These are phyloP conservation scores for Diaporthe ilicicola DNA, from an alignment of 2,329 filamentous ascomycete species.

Conservation along the genomic window DNA sequence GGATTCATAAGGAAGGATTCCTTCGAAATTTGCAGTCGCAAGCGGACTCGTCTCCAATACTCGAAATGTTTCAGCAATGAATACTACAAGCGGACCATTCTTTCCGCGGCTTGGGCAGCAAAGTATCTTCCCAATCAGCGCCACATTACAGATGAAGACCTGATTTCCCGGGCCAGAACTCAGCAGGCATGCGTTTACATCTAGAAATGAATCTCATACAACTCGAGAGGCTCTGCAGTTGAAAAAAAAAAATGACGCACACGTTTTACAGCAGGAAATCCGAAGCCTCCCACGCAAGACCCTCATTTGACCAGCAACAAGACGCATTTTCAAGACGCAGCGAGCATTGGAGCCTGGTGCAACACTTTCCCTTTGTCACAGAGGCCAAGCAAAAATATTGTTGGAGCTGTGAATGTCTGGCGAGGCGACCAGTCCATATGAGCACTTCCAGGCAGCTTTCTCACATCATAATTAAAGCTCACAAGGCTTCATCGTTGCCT, in stretches of 20 bases:
- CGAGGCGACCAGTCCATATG: not conserved
- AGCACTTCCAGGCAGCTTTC: slow-evolving; percentile 1
- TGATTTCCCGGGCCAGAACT: too few species aligned
- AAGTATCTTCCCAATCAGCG: too few species aligned
- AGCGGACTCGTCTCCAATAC: too few species aligned
- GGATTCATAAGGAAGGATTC: too few species aligned
- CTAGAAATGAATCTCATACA: too few species aligned
- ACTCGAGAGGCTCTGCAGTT: too few species aligned
- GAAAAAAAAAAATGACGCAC: too few species aligned
- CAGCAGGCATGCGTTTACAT: not conserved
- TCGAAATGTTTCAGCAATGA: too few species aligned
- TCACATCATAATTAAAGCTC: not conserved
- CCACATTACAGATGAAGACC: too few species aligned
- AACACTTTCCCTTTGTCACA: not conserved
- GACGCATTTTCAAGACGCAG: not conserved
- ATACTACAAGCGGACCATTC: too few species aligned
- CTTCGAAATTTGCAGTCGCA: too few species aligned
- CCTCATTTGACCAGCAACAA: too few species aligned
- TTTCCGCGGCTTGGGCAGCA: not conserved
- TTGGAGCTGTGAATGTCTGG: not conserved
- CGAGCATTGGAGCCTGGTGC: not conserved
- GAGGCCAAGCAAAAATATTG: not conserved
- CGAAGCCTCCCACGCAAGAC: not conserved
- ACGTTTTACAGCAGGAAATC: not conserved
- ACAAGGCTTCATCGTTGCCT: not conserved